Conservation (phyloP, 805 yeast genomes). For the Barnettozyma vustinii region DNA sequence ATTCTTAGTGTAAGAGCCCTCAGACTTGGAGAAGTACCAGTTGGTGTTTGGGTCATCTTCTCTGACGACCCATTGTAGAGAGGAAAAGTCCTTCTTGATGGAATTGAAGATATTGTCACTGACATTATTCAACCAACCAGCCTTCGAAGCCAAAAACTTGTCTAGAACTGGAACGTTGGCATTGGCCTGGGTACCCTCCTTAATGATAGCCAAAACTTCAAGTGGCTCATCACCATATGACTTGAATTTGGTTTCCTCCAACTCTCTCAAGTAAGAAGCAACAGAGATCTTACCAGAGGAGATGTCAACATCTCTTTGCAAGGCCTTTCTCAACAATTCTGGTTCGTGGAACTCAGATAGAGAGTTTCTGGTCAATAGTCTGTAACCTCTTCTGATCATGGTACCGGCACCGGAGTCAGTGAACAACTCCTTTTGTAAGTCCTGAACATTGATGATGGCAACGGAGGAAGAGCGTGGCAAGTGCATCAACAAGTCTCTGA, state of each 20-base stretch:
- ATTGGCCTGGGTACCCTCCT: constrained; percentile 33
- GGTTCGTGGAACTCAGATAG: constrained; percentile 64
- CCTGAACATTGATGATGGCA: constrained; percentile 92
- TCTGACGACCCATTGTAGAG: constrained; percentile 82
- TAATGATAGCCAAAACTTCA: constrained; percentile 87
- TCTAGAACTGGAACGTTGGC: constrained; percentile 62
- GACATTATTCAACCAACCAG: constrained; percentile 97
- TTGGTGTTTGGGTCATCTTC: constrained; percentile 88
- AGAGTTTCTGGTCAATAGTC: constrained; percentile 65
- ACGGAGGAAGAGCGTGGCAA: constrained; percentile 97
- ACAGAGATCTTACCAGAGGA: constrained; percentile 65
- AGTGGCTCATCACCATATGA: constrained; percentile 94
- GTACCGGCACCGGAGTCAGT: constrained; percentile 99
- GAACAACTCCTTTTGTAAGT: constrained; percentile 93
- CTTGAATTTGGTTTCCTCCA: constrained; percentile 58
- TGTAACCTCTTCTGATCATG: constrained; percentile 94
- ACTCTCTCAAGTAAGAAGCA: constrained; percentile 71
- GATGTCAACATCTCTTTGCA: constrained; percentile 73
- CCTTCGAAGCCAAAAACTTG: constrained; percentile 78
- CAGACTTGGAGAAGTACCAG: constrained; percentile 90
- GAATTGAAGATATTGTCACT: constrained; percentile 90
- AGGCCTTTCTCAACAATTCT: constrained; percentile 72
- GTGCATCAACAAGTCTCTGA: constrained; percentile 87
- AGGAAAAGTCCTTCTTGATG: constrained; percentile 63
- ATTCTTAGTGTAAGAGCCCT: constrained; percentile 86